Percentiles rank a stretch among this genome's conserved stretches.
These are phyloP conservation scores for Aureobasidium sp. DNA, from an alignment of 2,329 filamentous ascomycete species.

Conservation along the genomic window DNA sequence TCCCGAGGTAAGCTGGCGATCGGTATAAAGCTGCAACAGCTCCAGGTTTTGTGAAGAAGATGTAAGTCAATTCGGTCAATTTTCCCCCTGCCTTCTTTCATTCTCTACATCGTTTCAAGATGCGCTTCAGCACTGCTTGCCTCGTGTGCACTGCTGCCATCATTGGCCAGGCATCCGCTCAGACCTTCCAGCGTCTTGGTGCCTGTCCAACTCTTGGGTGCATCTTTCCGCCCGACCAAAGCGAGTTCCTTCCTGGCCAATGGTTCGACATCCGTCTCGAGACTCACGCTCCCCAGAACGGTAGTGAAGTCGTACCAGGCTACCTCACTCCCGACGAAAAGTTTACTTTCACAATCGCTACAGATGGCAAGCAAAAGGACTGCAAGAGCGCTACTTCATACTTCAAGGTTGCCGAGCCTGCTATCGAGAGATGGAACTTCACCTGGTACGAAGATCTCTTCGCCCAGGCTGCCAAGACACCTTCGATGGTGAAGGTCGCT, in stretches of 20 bases:
- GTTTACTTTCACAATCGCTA: conserved; percentile 69
- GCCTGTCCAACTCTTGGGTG: conserved; percentile 49
- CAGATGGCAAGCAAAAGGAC: conserved; percentile 43
- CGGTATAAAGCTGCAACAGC: not conserved
- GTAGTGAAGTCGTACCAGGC: conserved; percentile 66
- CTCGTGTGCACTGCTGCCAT: conserved; percentile 6
- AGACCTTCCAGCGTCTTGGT: conserved; percentile 51
- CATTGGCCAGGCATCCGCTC: conserved; percentile 29
- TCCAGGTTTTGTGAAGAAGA: not conserved
- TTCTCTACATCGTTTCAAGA: not conserved
- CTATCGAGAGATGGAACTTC: conserved; percentile 75
- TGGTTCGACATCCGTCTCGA: conserved; percentile 79
- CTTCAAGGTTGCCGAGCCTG: conserved; percentile 63
- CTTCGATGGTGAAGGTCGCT: conserved; percentile 71
- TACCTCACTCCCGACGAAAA: conserved; percentile 57
- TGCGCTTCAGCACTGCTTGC: conserved; percentile 11
- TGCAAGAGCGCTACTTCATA: conserved; percentile 54
- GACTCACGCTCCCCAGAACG: conserved; percentile 74
- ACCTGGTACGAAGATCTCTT: conserved; percentile 80
- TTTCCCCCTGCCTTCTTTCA: not conserved
- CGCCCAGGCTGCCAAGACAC: conserved; percentile 61
- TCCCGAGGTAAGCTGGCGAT: not conserved
- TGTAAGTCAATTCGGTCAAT: not conserved
- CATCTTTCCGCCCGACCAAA: conserved; percentile 54
- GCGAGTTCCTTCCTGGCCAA: conserved; percentile 77